Base-by-base conservation (phyloP, 192 early-diverging fungal genomes). In the Coemansia guatemalensis region DNA sequence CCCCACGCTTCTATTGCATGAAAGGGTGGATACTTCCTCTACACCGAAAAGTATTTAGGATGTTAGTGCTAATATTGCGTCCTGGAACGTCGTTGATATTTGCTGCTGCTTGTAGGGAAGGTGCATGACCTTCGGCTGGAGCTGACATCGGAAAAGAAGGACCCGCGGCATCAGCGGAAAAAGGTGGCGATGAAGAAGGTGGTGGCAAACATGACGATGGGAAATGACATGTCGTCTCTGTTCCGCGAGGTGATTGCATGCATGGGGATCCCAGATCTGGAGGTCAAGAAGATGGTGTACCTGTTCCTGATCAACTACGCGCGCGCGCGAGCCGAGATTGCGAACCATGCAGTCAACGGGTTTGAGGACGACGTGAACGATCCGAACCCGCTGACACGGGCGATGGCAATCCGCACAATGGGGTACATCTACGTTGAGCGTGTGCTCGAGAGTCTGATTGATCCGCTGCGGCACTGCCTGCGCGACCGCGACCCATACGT, bases 121-220 rank as follows among this genome's bases (percentile, higher is more conserved):
- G 88, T 92, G 20, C 91, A 94, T 58, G 94, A 95, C 74, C 87
- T 95, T 65, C 87, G 89, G 51, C 77, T 85, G 11, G 94, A 95
- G 83, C 86, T 95, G 56, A 88, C 86, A 50, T 89, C 92, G 26
- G 92, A 93, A 56, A 93, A 93, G 65, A 85, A 87, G 69, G 94
- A 94, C 60, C 81, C 82, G 57, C 91, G 92, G 69, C 79, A 90
- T 63, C 85, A 84, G 29, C 90, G 88, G 59, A 94, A 94, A 65
- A 91, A 91, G 79, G 85, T 88, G 21, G 90, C 90, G 51, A 86
- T 91, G 77, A 95, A 92, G 75, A 93, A 97, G 83, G 91, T 99
- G 64, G 93, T 99, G 22, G 97, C 97, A 32, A 99, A 99, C 73
- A 99, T 99, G 95, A 98, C 97, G 18, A 98, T 99, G 95, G 97